Evolutionary conservation across 1,139 yeast species (phyloP).

Genomic region (Trichomonascaceae sp.): DNA sequence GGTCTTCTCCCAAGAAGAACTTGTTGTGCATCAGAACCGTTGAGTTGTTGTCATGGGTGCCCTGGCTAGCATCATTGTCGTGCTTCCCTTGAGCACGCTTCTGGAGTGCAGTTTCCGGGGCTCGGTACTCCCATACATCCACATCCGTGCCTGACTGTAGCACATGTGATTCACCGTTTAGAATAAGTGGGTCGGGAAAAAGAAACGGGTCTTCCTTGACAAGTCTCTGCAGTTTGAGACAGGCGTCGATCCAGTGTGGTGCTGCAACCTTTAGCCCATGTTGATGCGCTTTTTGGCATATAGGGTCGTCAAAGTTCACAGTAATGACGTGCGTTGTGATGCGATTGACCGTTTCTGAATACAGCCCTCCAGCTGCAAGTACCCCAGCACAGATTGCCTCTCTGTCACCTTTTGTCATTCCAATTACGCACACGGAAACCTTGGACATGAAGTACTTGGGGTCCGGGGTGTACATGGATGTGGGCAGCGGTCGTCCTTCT

Average conservation of each 20-base stretch:
- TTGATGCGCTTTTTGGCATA: conserved; percentile 22
- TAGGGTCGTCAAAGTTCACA: conserved; percentile 34
- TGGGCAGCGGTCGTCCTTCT: conserved; percentile 34
- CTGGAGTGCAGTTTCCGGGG: neutral
- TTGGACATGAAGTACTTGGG: conserved; percentile 51
- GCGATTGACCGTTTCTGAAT: conserved; percentile 47
- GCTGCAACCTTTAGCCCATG: conserved; percentile 47
- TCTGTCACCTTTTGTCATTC: conserved; percentile 44
- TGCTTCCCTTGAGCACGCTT: conserved; percentile 1
- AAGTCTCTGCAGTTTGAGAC: conserved; percentile 40
- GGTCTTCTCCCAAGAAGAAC: conserved; percentile 24
- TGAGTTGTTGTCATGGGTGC: conserved; percentile 2
- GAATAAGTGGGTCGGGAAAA: conserved; percentile 21
- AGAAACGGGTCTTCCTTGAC: conserved; percentile 43
- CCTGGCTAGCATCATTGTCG: conserved; percentile 1
- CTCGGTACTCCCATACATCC: neutral
- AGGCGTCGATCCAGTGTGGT: conserved; percentile 62
- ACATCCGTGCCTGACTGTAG: neutral
- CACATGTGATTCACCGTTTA: conserved; percentile 1
- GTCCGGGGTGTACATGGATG: conserved; percentile 48
- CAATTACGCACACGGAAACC: conserved; percentile 48
- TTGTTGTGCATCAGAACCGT: conserved; percentile 19
- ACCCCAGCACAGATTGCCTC: conserved; percentile 58
- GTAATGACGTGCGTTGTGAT: conserved; percentile 73
- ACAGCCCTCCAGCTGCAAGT: conserved; percentile 63